A percentile compares a stretch with the other conserved stretches of the same genome.
phyloP scores from a whole-genome alignment of 116 monocot genomes.

The Posidonia oceanica region DNA sequence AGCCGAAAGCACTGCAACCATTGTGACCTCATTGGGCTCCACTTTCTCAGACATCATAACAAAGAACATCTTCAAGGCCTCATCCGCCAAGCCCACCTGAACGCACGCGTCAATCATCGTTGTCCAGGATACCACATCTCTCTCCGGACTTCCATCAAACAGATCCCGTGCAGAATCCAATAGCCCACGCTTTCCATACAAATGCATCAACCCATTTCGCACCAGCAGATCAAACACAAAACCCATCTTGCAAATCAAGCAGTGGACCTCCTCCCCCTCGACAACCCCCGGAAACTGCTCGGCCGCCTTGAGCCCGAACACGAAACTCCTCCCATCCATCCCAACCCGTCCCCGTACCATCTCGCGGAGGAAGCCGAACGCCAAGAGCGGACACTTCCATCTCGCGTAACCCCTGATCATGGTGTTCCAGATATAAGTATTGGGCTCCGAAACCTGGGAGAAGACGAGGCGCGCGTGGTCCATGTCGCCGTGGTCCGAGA shows the following conservation, averaged over 20 bases:
- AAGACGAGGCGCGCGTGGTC: conserved; percentile 34
- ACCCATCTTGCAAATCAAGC: conserved; percentile 23
- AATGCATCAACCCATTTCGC: conserved; percentile 40
- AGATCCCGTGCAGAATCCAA: conserved; percentile 19
- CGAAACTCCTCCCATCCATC: conserved; percentile 44
- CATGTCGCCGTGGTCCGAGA: conserved; percentile 35
- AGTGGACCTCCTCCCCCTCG: conserved; percentile 24
- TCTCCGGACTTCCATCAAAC: conserved; percentile 34
- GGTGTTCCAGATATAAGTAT: conserved; percentile 46
- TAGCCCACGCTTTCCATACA: conserved; percentile 20
- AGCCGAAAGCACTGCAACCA: conserved; percentile 50
- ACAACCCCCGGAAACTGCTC: conserved; percentile 9
- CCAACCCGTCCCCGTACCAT: conserved; percentile 25
- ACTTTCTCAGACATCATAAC: conserved; percentile 17
- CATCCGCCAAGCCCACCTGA: conserved; percentile 11
- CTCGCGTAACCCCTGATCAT: conserved; percentile 44
- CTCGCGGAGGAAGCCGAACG: conserved; percentile 17
- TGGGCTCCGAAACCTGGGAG: conserved; percentile 19
- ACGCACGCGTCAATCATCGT: conserved; percentile 55
- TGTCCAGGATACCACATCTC: conserved; percentile 71
- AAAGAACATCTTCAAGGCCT: conserved; percentile 26
- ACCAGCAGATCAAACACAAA: conserved; percentile 33
- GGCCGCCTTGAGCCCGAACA: conserved; percentile 48
- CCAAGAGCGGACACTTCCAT: conserved; percentile 6
- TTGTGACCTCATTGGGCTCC: conserved; percentile 41